Base-by-base conservation (phyloP, 257 asterid genomes). In the Dorcoceras hygrometricum region DNA sequence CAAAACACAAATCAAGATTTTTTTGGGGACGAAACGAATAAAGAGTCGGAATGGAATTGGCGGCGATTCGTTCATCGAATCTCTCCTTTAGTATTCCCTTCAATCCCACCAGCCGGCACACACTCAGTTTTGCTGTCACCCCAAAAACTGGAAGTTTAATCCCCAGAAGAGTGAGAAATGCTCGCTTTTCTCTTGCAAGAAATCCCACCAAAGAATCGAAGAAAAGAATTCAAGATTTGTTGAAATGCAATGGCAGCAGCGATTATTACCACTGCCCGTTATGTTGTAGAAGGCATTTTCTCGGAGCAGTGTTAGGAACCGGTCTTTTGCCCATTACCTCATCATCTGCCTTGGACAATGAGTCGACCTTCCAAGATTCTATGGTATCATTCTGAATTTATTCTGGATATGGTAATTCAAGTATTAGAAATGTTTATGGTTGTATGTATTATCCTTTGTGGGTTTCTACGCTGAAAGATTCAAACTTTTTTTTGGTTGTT, bases 211-310 rank as follows among this genome's bases (percentile, higher is more conserved):
- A 67, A 39, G 64, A 58, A 59, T 65, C 79, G 31, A 79, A 58
- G 24, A 63, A 68, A 65, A 59, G 8, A 70, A 46, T 57, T 71
- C 70, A 28, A 51, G 73, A 59, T 60, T 66, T 59, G 65, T 11
- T n/a, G 18, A 53, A 53, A 4, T 34, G 74, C 75, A 67, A 46
- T n/a, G 66, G 71, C 63, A 64, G 65, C 73, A 36, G 57, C 56
- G 58, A 62, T 59, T 71, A 62, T 64, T 88, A 95, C 77, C 61
- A 62, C 66, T 88, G 97, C 77, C 61, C 81, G 5, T 84, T 87
- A 59, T 81, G 83, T 60, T 67, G 67, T 23, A 82, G 96, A 80
- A 74, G 96, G 67, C 80, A 71, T 23, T 77, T 84, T 59, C 65
- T 84, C 31, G 93, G 80, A 67, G 69, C 83, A 9, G 72, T 74